Percentiles rank a stretch among this genome's conserved stretches.
These are phyloP conservation scores for Rhodomyrtus psidioides DNA, from an alignment of 441 rosid genomes.

Conservation along the genomic window DNA sequence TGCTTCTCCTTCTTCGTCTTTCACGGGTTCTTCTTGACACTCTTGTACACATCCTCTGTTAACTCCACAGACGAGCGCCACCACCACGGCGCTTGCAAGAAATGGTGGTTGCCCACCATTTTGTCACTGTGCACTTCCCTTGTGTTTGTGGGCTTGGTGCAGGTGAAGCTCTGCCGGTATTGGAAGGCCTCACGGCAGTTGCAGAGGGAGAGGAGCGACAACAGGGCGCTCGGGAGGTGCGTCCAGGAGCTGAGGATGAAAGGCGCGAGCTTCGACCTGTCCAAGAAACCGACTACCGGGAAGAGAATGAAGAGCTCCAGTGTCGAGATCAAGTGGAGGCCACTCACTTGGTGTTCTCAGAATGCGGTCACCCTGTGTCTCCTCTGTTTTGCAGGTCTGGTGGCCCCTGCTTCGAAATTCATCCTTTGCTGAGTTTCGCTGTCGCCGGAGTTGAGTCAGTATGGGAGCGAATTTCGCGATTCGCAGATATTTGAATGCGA, in stretches of 20 bases:
- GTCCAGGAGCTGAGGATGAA: constrained; percentile 88
- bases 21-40: constrained; percentile 58
- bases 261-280: constrained; percentile 82
- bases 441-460: not conserved
- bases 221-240: constrained; percentile 58
- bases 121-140: constrained; percentile 48
- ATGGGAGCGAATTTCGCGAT: not conserved
- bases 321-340: constrained; percentile 92
- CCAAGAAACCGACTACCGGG: constrained; percentile 64
- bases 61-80: not conserved
- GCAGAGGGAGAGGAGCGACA: constrained; percentile 60
- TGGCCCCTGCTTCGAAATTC: constrained; percentile 53
- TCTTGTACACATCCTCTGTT: constrained; percentile 50
- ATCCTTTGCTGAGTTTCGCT: constrained; percentile 35
- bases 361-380: constrained; percentile 49
- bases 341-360: constrained; percentile 70
- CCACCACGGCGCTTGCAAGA: constrained; percentile 25
- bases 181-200: constrained; percentile 65
- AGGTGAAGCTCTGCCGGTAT: constrained; percentile 57
- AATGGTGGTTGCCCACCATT: constrained; percentile 78
- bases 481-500: not conserved
- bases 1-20: constrained; percentile 67
- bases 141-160: constrained; percentile 56
- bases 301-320: constrained; percentile 90
- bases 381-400: constrained; percentile 57